Evolutionary conservation across 768 basidiomycete genomes (phyloP).

Genomic region (Boletus tylopilopsis): DNA sequence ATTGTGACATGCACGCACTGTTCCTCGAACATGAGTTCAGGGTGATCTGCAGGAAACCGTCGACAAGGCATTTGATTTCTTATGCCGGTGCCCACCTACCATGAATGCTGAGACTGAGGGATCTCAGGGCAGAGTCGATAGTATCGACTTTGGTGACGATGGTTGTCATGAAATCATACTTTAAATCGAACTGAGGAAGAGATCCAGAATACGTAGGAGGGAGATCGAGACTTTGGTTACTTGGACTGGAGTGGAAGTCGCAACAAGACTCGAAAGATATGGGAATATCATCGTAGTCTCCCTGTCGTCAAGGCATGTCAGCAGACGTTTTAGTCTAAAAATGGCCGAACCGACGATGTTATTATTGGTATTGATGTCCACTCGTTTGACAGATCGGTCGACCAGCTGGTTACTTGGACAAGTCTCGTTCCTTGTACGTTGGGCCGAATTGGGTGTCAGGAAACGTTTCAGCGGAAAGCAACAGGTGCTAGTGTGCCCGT

Average conservation of each 20-base stretch:
- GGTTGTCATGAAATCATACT: conserved; percentile 43
- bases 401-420: neutral
- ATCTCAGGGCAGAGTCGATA: conserved; percentile 50
- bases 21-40: conserved; percentile 66
- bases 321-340: neutral
- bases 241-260: conserved; percentile 37
- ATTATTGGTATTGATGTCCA: neutral
- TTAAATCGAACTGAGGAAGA: conserved; percentile 11
- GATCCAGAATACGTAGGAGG: conserved; percentile 42
- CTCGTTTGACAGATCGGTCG: conserved; percentile 7
- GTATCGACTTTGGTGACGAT: conserved; percentile 54
- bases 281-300: conserved; percentile 16
- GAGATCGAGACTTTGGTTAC: conserved; percentile 23
- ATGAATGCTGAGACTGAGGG: conserved; percentile 69
- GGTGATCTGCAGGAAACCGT: conserved; percentile 46
- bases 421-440: no score
- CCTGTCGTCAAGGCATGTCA: conserved; percentile 9
- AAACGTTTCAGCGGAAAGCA: conserved; percentile 23
- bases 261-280: conserved; percentile 40
- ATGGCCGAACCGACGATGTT: conserved; percentile 6
- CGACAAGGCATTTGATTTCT: neutral
- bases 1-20: conserved; percentile 37
- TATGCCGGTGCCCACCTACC: conserved; percentile 38
- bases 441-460: conserved; percentile 5
- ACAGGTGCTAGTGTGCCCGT: conserved; percentile 15